These are phyloP conservation scores for Kuraishia cidri DNA, from an alignment of 805 yeast species.

Conservation along the genomic window DNA sequence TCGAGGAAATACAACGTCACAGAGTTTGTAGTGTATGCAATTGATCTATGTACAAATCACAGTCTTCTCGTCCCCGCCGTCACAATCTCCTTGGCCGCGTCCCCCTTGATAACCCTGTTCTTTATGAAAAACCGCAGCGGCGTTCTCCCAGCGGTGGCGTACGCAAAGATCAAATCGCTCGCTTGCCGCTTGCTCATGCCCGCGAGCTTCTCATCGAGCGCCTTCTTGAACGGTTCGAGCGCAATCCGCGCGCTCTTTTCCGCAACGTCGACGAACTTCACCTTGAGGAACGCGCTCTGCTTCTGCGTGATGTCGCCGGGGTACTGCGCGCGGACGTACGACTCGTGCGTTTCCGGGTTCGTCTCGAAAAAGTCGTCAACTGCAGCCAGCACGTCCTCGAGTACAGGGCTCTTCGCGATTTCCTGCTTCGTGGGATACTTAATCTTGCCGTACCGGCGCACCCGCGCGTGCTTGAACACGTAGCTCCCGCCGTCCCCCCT, in stretches of 20 bases:
- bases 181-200: constrained; percentile 15
- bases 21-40: no score
- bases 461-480: background rate
- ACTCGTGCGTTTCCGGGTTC: constrained; percentile 3
- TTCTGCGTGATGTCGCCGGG: constrained; percentile 11
- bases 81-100: no score
- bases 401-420: constrained; percentile 7
- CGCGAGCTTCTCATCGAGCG: constrained; percentile 8
- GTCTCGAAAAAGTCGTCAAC: constrained; percentile 8
- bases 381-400: constrained; percentile 10
- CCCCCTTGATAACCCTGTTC: no score
- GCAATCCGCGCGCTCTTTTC: constrained; percentile 12
- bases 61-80: constrained; percentile 6
- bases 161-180: constrained; percentile 19
- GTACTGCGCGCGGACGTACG: constrained; percentile 4
- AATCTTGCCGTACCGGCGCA: no score
- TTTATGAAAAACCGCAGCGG: constrained; percentile 16
- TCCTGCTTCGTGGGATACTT: background rate
- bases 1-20: no score
- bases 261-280: constrained; percentile 9
- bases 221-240: constrained; percentile 7
- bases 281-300: constrained; percentile 11
- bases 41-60: no score
- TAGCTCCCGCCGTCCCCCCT: constrained; percentile 1
- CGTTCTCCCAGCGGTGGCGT: constrained; percentile 16